Base-by-base conservation (phyloP, 73 alveolate species). In the Symbiodinium natans region DNA sequence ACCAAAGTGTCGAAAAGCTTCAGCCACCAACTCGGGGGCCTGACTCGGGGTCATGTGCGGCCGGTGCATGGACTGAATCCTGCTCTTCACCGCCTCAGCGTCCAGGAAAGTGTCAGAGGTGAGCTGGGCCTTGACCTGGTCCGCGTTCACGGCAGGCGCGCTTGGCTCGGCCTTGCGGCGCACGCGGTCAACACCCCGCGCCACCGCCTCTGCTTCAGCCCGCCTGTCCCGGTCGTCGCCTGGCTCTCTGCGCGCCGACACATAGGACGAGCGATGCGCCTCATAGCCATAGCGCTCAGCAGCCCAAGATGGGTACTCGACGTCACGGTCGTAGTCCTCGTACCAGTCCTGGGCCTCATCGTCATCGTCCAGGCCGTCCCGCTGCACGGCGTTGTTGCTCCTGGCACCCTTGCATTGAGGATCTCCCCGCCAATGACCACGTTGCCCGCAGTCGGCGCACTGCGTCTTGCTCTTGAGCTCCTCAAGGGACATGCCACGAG, bases 351-450 rank as follows among this genome's bases (percentile, higher is more conserved):
- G 38, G 11, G 82, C 82, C 82, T 68, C 82, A 17, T 68, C 33
- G 23, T 71, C 83, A 15, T 17, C 27, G 0, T 71, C 83, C n/a
- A n/a, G n/a, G n/a, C n/a, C n/a, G 0, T 23, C 34, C 40, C 39
- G 11, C 27, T 31, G 34, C 27, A 11, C 39, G 27, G 0, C 13
- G 41, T 6, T 4, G 40, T 33, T 39, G 41, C 41, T 41, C 71
- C 48, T 41, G 43, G 90, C 40, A 3, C 71, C 73, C n/a, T 10
- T 4, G 73, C 92, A 83, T 31, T 83, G 73, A 0, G 41, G 40
- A 11, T 83, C 92, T 0, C 92, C 92, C 36, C 41, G 38, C 92
- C 92, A 83, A 13, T 83, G 92, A 0, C 92, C 92, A 6, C 19
- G 2, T 10, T 83, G 41, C 3, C 40, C 41, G 3, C 71, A 52